Base-by-base conservation (phyloP, 176 grass and related monocot genomes). In the Carex littledalei region DNA sequence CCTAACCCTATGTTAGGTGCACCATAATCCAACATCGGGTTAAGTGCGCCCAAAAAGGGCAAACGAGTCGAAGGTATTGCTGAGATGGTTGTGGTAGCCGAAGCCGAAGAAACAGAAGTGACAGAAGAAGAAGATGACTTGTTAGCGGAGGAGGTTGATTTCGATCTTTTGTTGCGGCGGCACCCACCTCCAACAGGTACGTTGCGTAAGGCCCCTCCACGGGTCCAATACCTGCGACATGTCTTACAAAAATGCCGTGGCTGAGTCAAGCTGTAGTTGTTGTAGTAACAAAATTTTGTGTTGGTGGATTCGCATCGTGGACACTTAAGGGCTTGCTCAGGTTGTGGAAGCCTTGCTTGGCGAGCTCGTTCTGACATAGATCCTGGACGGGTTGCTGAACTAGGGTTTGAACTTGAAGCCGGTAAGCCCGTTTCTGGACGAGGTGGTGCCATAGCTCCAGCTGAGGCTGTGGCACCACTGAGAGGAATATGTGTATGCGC, bases 221-320 rank as follows among this genome's bases (percentile, higher is more conserved):
- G 93, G 3, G 96, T 98, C 96, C 96, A 98, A 87, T 98, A 98
- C 54, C 96, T 91, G 77, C 96, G 96, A 85, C 96, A 98, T 6
- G 96, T 29, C 88, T 94, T 98, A 86, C 96, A 98, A 86, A 95
- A 98, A 80, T 98, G 96, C 71, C 96, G 96, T 8, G 96, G 96
- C 89, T 98, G 96, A 66, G 96, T 86, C 64, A 93, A 79, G 75
- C 91, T 94, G 79, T 98, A 94, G 81, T 98, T 98, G 88, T 98
- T 98, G 86, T 90, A 98, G 88, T 98, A 98, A 85, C 95, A 98
- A 71, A 98, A 98, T 85, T 98, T 98, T 86, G 95, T 98, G 90
- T 98, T 98, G 81, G 88, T 83, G 41, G 95, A 98, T 71, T 94
- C 95, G n/a, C 92, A 98, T 39, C 95, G 90, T 8, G 95, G 95